A percentile compares a stretch with the other conserved stretches of the same genome.
phyloP scores from a whole-genome alignment of 768 basidiomycete species.

The Termitomyces heimii region DNA sequence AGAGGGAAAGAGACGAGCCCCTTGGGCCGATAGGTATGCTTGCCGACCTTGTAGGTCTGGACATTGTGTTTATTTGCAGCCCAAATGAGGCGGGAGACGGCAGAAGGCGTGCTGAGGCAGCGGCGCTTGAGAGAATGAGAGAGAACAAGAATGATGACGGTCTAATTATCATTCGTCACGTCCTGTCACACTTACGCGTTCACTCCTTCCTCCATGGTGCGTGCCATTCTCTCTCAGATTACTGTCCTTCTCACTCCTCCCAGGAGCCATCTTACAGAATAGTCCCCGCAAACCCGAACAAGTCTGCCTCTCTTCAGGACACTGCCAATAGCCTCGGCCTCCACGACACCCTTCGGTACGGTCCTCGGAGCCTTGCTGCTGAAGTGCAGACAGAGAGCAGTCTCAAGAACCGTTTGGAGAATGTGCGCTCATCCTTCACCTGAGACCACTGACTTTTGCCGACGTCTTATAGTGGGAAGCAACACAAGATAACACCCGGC shows the following conservation, averaged over 20 bases:
- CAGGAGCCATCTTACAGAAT: slow-evolving; percentile 55
- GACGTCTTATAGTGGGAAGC: slow-evolving; percentile 72
- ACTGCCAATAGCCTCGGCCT: slow-evolving; percentile 74
- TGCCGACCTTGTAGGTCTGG: slow-evolving; percentile 53
- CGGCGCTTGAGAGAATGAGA: neutral
- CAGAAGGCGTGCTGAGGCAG: neutral
- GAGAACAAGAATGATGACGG: slow-evolving; percentile 7
- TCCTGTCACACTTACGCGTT: slow-evolving; percentile 22
- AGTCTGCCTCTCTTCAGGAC: slow-evolving; percentile 59
- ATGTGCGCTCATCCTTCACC: slow-evolving; percentile 39
- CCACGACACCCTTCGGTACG: slow-evolving; percentile 85
- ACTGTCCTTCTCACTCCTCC: neutral
- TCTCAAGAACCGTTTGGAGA: slow-evolving; percentile 68
- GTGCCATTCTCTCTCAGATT: neutral
- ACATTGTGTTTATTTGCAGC: slow-evolving; percentile 24
- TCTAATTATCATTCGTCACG: slow-evolving; percentile 8
- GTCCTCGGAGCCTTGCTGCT: slow-evolving; percentile 73
- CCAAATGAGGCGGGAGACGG: neutral
- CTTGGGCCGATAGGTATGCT: slow-evolving; percentile 62
- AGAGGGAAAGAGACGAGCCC: slow-evolving; percentile 36
- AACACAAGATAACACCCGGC: slow-evolving; percentile 82
- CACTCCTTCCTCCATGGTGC: slow-evolving; percentile 20
- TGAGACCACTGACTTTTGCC: neutral
- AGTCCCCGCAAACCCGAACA: slow-evolving; percentile 48
- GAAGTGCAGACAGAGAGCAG: slow-evolving; percentile 59